Base-by-base conservation (phyloP, 345 rosid species). In the Stellera chamaejasme region DNA sequence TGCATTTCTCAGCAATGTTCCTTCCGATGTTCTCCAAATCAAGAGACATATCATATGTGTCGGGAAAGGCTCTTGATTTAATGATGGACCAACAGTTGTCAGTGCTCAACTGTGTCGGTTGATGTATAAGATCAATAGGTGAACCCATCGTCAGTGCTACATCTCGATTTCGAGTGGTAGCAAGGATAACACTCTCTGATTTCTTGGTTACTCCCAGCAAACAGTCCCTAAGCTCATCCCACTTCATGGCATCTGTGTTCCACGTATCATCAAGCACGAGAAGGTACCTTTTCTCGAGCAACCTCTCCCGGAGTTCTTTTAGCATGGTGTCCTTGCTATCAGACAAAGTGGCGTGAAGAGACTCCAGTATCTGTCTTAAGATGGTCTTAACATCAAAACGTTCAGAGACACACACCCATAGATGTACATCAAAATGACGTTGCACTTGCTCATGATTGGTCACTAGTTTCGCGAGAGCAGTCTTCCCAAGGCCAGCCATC, bases 201-300 rank as follows among this genome's bases (percentile, higher is more conserved):
- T 11, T 55, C 10, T 8, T 13, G 27, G 55, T 25, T 5, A 56
- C 44, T 43, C 10, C 11, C 5, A 42, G 42, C 61, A 66, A 54
- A 16, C 54, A 25, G 11, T 12, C 19, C 42, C 11, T 10, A 2
- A 66, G 26, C 2, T 11, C 10, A 15, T 48, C 61, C 70, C 70
- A 66, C 8, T 55, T 15, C 7, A 1, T 4, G 51, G 3, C 4
- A 47, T 16, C 32, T 6, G 54, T 51, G 19, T 19, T 45, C 65
- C 65, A 55, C 41, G 60, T 60, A 66, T 66, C 70, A 16, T 66
- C 70, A 43, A 66, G 59, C 3, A 60, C 50, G 8, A 66, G 70
- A 45, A 66, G 56, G 32, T 10, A 60, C 11, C 28, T 59, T 26
- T 46, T 41, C 2, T 9, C 28, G 2, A 2, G 4, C 43, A 43